Evolutionary conservation across 164 flowering plant genomes (phyloP).

Genomic region (Umbellularia californica): DNA sequence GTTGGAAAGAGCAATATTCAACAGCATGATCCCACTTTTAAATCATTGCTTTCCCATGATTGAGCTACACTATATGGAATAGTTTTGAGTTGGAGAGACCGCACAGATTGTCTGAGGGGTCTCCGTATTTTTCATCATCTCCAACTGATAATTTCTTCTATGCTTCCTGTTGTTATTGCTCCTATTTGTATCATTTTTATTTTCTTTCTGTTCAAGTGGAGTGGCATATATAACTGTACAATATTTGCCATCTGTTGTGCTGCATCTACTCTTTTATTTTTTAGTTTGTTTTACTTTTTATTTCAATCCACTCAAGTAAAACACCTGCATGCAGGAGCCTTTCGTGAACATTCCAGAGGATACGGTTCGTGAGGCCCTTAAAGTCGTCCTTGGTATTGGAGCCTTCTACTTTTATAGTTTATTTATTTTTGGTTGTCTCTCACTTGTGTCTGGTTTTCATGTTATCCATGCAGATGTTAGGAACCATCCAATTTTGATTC

Average conservation of each 20-base stretch:
- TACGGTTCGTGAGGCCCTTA: constrained; percentile 65
- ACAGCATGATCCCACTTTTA: too few relatives aligned
- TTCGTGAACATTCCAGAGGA: constrained; percentile 74
- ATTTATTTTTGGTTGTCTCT: not conserved
- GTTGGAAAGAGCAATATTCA: too few relatives aligned
- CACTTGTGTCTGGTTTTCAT: not conserved
- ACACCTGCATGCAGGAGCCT: constrained; percentile 52
- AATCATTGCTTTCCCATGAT: too few relatives aligned
- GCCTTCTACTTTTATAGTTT: not conserved
- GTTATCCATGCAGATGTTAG: constrained; percentile 36
- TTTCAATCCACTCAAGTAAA: too few relatives aligned
- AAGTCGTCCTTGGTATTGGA: constrained; percentile 58
- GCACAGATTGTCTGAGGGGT: too few relatives aligned
- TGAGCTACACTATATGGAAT: too few relatives aligned
- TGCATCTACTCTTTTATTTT: not conserved
- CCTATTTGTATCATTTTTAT: too few relatives aligned
- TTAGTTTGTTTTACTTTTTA: not conserved
- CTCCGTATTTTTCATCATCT: too few relatives aligned
- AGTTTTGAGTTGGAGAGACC: too few relatives aligned
- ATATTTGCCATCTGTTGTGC: too few relatives aligned
- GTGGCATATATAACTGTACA: not conserved
- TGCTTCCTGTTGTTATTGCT: not conserved
- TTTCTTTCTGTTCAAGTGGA: not conserved
- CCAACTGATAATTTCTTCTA: too few relatives aligned
- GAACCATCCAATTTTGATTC: constrained; percentile 71